phyloP scores from a whole-genome alignment of 2,329 filamentous ascomycete species.

The Zopfia rhizophila region DNA sequence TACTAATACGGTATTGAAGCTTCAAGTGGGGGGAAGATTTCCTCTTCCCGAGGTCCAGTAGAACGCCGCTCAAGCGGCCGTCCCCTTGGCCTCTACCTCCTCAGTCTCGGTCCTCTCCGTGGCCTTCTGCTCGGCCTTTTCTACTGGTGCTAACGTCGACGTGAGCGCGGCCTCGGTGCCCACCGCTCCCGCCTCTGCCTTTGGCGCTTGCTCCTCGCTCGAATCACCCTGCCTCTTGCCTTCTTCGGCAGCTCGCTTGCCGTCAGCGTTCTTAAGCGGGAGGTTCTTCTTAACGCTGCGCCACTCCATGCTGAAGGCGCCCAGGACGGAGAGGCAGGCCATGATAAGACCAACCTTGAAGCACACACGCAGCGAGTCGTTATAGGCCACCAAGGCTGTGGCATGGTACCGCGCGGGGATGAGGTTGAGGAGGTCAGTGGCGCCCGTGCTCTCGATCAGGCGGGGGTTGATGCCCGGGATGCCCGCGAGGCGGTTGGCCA shows the following conservation, averaged over 20 bases:
- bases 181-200: not conserved
- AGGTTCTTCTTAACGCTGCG: conserved; percentile 58
- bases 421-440: conserved; percentile 64
- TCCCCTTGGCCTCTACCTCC: too few relatives aligned
- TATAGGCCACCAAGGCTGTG: conserved; percentile 69
- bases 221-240: not conserved
- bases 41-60: too few relatives aligned
- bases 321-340: conserved; percentile 58
- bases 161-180: too few relatives aligned
- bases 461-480: conserved; percentile 47
- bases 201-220: not conserved
- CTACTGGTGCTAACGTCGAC: too few relatives aligned
- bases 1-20: too few relatives aligned
- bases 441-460: conserved; percentile 54
- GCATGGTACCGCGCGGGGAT: conserved; percentile 61
- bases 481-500: conserved; percentile 61
- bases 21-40: too few relatives aligned
- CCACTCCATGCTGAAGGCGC: conserved; percentile 67
- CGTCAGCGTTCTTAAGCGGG: conserved; percentile 1
- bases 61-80: too few relatives aligned
- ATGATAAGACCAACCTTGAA: conserved; percentile 62
- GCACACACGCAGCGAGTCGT: conserved; percentile 62
- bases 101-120: too few relatives aligned
- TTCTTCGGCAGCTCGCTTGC: not conserved
- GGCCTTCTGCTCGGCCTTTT: too few relatives aligned